phyloP scores from a whole-genome alignment of 768 basidiomycete genomes.

The Mycena alexandri region DNA sequence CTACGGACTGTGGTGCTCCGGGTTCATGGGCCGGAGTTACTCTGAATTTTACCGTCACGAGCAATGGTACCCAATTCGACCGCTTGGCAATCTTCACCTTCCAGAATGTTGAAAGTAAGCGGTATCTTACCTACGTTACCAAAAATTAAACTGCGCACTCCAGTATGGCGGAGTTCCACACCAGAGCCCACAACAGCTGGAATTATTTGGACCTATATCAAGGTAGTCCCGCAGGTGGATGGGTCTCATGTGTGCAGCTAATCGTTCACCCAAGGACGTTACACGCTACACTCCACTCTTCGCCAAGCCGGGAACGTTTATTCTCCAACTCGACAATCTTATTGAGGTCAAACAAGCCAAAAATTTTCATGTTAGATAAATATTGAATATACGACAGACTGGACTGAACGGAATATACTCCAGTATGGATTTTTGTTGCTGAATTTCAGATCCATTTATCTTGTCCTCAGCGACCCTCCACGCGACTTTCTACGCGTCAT shows the following conservation, averaged over 20 bases:
- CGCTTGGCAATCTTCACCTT: slow-evolving; percentile 81
- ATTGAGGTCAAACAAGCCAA: slow-evolving; percentile 44
- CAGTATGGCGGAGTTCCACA: slow-evolving; percentile 84
- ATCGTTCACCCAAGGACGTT: slow-evolving; percentile 57
- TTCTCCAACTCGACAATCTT: slow-evolving; percentile 81
- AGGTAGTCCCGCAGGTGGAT: slow-evolving; percentile 41
- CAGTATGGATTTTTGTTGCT: slow-evolving; percentile 54
- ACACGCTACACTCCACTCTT: slow-evolving; percentile 81
- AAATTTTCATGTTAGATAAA: no score
- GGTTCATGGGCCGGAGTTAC: slow-evolving; percentile 84
- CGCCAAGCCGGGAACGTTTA: slow-evolving; percentile 73
- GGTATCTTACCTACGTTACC: no score
- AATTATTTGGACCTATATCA: slow-evolving; percentile 84
- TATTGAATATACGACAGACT: slow-evolving; percentile 42
- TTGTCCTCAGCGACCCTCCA: slow-evolving; percentile 66
- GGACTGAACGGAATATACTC: slow-evolving; percentile 78
- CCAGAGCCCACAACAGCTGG: slow-evolving; percentile 81
- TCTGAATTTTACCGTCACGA: slow-evolving; percentile 82
- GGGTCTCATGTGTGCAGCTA: no score
- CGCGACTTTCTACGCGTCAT: slow-evolving; percentile 80
- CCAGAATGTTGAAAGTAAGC: slow-evolving; percentile 73
- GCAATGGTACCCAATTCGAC: slow-evolving; percentile 84
- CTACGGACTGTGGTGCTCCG: slow-evolving; percentile 74
- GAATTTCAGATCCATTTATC: not conserved
- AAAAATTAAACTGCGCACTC: no score